These are phyloP conservation scores for Flueggea neowawraea DNA, from an alignment of 441 rosid genomes.

Conservation along the genomic window DNA sequence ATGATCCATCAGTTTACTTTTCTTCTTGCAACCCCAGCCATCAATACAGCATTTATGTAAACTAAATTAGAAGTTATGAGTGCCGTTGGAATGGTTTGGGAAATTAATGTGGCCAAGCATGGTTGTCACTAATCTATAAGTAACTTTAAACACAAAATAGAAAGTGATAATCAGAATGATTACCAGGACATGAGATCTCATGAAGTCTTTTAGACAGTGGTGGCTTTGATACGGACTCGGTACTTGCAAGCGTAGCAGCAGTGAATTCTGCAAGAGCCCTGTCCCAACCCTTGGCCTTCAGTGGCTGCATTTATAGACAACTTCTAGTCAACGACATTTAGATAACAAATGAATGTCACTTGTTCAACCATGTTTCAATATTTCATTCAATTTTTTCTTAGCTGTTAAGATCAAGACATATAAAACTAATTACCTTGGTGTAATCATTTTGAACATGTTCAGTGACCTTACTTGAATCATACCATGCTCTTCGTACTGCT, in stretches of 20 bases:
- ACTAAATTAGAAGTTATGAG: too few relatives aligned
- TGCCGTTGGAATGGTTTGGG: too few relatives aligned
- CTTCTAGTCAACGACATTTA: conserved; percentile 1
- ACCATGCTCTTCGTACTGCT: conserved; percentile 74
- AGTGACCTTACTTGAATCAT: conserved; percentile 52
- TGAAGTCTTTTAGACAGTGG: conserved; percentile 41
- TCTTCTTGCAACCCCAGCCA: too few relatives aligned
- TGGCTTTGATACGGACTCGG: conserved; percentile 28
- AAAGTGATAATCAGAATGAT: conserved; percentile 1
- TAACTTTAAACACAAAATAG: background rate
- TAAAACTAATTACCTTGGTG: conserved; percentile 53
- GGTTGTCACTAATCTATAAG: background rate
- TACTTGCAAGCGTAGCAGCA: conserved; percentile 41
- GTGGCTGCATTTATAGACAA: conserved; percentile 40
- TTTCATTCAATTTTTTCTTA: background rate
- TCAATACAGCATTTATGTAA: too few relatives aligned
- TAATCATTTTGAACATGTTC: conserved; percentile 65
- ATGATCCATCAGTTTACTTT: too few relatives aligned
- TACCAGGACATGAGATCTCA: conserved; percentile 58
- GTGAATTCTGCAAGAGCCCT: conserved; percentile 63
- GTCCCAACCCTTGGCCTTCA: conserved; percentile 60
- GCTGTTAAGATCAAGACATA: conserved; percentile 6
- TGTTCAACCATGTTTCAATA: conserved; percentile 1
- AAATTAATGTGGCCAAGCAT: too few relatives aligned
- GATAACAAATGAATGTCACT: background rate